phyloP scores from a whole-genome alignment of 805 yeast genomes.

The Starmerella etchellsii region DNA sequence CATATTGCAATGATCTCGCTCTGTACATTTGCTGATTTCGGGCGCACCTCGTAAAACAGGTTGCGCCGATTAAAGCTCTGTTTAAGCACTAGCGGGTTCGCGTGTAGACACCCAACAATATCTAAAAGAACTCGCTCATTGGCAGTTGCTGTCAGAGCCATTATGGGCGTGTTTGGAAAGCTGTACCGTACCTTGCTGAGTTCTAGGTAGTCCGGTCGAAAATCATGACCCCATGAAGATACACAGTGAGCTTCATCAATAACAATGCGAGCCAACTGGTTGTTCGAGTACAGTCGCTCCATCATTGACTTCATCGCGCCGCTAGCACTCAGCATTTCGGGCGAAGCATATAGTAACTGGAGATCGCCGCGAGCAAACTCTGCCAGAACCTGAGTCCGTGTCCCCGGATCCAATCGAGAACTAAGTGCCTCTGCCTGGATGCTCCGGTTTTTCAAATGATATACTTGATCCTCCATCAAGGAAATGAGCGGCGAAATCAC shows the following conservation, averaged over 20 bases:
- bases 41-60: conserved; percentile 60
- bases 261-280: conserved; percentile 66
- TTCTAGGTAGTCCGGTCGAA: conserved; percentile 87
- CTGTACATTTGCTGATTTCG: conserved; percentile 31
- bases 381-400: conserved; percentile 48
- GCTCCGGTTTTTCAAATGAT: conserved; percentile 51
- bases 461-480: conserved; percentile 94
- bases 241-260: conserved; percentile 98
- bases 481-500: conserved; percentile 93
- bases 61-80: conserved; percentile 90
- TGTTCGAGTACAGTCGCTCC: conserved; percentile 39
- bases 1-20: conserved; percentile 15
- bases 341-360: conserved; percentile 75
- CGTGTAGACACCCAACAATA: conserved; percentile 62
- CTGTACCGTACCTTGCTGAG: conserved; percentile 56
- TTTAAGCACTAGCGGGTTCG: conserved; percentile 48
- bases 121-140: conserved; percentile 80
- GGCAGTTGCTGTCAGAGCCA: conserved; percentile 97
- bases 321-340: conserved; percentile 83
- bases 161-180: conserved; percentile 72
- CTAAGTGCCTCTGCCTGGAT: conserved; percentile 81
- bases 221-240: conserved; percentile 98
- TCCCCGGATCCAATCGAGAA: conserved; percentile 55
- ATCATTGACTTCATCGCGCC: conserved; percentile 54
- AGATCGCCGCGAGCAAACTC: conserved; percentile 52